Conservation (phyloP, 108 stramenopile genomes). For the Hondaea fermentalgiana region DNA sequence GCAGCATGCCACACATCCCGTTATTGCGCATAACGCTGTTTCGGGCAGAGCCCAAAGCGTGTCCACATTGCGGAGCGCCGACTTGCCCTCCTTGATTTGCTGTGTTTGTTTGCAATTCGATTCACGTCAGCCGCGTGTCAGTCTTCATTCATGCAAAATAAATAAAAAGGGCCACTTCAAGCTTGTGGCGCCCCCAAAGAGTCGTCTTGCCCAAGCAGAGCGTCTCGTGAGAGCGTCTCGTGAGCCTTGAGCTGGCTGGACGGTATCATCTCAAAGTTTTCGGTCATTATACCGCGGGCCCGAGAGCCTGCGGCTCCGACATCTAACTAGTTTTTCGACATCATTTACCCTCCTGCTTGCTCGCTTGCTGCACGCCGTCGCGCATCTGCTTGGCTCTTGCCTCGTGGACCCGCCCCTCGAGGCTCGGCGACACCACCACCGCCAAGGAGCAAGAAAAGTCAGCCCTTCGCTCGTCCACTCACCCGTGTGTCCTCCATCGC, state of each 20-base stretch:
- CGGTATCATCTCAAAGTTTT: not conserved
- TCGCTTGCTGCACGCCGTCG: too few species aligned
- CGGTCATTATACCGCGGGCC: not conserved
- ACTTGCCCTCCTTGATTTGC: not conserved
- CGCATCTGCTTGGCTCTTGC: too few species aligned
- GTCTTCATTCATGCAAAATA: not conserved
- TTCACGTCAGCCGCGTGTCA: too few species aligned
- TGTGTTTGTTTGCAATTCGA: not conserved
- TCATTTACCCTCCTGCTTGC: not conserved
- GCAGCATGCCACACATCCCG: slow-evolving; percentile 65
- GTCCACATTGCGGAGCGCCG: not conserved
- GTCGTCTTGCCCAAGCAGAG: too few species aligned
- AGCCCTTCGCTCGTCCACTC: not conserved
- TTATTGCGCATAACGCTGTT: not conserved
- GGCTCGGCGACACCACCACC: too few species aligned
- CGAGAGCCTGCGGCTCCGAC: not conserved
- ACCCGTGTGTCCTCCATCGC: not conserved
- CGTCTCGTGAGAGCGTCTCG: not conserved
- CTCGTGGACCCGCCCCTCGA: too few species aligned
- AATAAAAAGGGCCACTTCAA: not conserved
- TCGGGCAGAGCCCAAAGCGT: not conserved
- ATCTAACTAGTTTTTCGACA: slow-evolving; percentile 21
- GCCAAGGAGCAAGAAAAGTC: too few species aligned
- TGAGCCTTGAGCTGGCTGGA: not conserved
- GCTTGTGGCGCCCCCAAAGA: not conserved